Base-by-base conservation (phyloP, 2,329 filamentous ascomycete species). In the Ilyonectria destructans region DNA sequence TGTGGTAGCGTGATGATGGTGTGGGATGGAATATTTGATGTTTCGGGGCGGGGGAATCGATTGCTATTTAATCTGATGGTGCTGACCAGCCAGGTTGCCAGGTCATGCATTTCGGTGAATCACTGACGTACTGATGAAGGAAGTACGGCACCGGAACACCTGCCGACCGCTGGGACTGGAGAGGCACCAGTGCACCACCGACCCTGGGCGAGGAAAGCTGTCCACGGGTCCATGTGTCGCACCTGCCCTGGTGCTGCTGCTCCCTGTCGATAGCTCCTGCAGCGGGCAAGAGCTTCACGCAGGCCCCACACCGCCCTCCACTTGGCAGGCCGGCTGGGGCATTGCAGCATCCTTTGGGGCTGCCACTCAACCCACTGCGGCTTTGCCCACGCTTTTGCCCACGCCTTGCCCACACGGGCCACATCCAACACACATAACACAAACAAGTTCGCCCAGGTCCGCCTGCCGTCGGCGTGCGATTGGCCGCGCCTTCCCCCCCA, bases 31-130 rank as follows among this genome's bases (percentile, higher is more conserved):
- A 40, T 33, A 15, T 15, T 17, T 4, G 7, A 23, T 58, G 54
- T 57, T 40, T 40, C 33, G 37, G 46, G 40, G 26, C 10, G 31
- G 48, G 58, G 58, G 58, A 45, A 40, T 23, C n/a, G 58, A 29
- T 33, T 54, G 15, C 48, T 62, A 62, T 62, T 62, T 62, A 62
- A 62, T 51, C 15, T 46, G 40, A 43, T 43, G 15, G 40, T 4
- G 15, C 15, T 5, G 40, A n/a, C 40, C 40, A n/a, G 40, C 40
- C 40, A 43, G 40, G 40, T 43, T 15, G 40, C 17, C 40, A 43
- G 40, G 40, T 43, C 40, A 43, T 43, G 40, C 40, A 33, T 33
- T 33, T 33, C 31, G 12, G 12, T 33, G 31, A 17, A n/a, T 43
- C 40, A 43, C 40, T 43, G 40, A 43, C 40, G 15, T n/a, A 43